A percentile compares a stretch with the other conserved stretches of the same genome.
Conservation (phyloP, 2,329 filamentous ascomycete genomes). For the Plectosphaerella sp. region DNA sequence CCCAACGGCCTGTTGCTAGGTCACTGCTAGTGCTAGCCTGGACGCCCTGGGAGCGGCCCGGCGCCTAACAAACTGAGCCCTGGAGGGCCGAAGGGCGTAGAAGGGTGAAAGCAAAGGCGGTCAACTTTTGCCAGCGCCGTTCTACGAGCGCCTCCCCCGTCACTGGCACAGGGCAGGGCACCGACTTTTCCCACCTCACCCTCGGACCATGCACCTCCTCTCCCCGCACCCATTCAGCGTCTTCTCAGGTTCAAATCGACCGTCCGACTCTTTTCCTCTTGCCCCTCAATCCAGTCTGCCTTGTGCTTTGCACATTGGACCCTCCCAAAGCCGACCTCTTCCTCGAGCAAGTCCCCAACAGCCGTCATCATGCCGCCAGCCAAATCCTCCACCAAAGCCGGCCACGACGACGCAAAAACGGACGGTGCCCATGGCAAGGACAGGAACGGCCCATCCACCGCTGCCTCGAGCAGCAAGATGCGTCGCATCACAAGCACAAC, state of each 20-base stretch:
- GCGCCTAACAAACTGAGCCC: background rate
- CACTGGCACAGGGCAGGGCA: background rate
- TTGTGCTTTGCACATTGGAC: no score
- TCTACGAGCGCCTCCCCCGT: background rate
- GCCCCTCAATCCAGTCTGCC: no score
- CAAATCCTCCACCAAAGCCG: conserved; percentile 36
- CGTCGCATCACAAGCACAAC: conserved; percentile 50
- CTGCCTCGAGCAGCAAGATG: conserved; percentile 47
- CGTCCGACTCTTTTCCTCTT: no score
- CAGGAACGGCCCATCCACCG: conserved; percentile 32
- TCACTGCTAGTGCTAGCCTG: background rate
- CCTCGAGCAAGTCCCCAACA: background rate
- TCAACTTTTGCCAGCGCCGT: background rate
- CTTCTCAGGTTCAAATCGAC: background rate
- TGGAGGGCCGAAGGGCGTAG: background rate
- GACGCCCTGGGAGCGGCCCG: background rate
- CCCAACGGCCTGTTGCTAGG: no score
- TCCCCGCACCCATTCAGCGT: background rate
- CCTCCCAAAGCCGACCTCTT: background rate
- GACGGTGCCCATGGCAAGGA: conserved; percentile 37
- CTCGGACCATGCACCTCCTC: background rate
- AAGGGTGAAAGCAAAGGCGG: background rate
- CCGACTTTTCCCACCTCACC: background rate
- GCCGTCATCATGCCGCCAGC: conserved; percentile 35
- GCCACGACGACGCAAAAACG: conserved; percentile 38